A percentile compares a stretch with the other conserved stretches of the same genome.
These are phyloP conservation scores for Paralagenidium karlingii DNA, from an alignment of 352 stramenopile species.

Conservation along the genomic window DNA sequence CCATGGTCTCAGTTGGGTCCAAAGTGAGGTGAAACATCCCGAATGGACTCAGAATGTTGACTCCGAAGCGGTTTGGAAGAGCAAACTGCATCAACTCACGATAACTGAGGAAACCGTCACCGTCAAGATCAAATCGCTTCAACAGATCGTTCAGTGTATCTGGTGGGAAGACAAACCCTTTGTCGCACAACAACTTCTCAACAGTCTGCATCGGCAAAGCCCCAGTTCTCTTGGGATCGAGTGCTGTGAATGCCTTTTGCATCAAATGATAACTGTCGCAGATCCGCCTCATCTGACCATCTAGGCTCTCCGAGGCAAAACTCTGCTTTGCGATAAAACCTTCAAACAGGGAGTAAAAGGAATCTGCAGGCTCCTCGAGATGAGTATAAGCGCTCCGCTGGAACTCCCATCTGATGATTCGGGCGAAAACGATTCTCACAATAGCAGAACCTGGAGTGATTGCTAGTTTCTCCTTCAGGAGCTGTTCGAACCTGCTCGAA, in stretches of 20 bases:
- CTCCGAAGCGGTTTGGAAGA: conserved; percentile 21
- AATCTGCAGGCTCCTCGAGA: background rate
- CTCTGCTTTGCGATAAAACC: conserved; percentile 13
- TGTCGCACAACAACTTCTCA: conserved; percentile 14
- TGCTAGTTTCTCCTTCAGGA: conserved; percentile 23
- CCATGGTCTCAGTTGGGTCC: conserved; percentile 13
- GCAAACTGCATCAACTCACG: conserved; percentile 34
- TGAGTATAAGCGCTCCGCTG: conserved; percentile 6
- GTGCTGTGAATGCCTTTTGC: conserved; percentile 10
- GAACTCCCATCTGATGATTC: conserved; percentile 11
- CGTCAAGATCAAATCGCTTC: conserved; percentile 27
- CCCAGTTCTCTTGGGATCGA: conserved; percentile 22
- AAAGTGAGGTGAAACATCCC: conserved; percentile 24
- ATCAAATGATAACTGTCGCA: conserved; percentile 13
- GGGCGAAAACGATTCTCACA: conserved; percentile 15
- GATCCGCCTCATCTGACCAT: conserved; percentile 23
- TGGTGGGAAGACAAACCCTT: conserved; percentile 16
- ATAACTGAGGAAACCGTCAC: conserved; percentile 24
- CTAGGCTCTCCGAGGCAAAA: conserved; percentile 21
- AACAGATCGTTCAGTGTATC: conserved; percentile 21
- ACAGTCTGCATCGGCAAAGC: conserved; percentile 16
- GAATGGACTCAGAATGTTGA: conserved; percentile 31
- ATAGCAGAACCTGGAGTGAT: conserved; percentile 12
- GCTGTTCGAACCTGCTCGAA: conserved; percentile 9
- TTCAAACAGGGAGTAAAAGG: conserved; percentile 16